Evolutionary conservation across 768 basidiomycete species (phyloP), one percentile per base, ranked within the genome.

Genomic region (Leccinum fibrillosum): DNA sequence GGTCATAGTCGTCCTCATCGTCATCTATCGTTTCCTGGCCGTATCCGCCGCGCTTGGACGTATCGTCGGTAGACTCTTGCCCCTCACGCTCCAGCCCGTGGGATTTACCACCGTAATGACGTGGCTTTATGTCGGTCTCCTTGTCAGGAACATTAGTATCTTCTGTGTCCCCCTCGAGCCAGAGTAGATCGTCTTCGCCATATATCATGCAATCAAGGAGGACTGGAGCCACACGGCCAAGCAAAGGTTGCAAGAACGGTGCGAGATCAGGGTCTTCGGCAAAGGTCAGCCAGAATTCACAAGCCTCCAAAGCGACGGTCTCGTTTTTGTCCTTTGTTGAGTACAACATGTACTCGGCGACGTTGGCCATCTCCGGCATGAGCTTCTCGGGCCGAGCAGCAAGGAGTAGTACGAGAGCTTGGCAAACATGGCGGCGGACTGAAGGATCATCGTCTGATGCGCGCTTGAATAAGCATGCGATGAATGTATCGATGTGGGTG

Each of bases 271-370:
- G 86, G 64, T 98, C 94, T 72, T 99, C 97, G 15, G 97, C 95
- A 69, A 99, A 98, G 1, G 95, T 97, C 60, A 99, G 80, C 97
- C 97, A 99, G 74, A 99, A 99, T 80, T 99, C 97, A 81, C 95
- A 97, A 23, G 97, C 97, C 76, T 99, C 97, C 51, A 99, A 80
- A 2, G 96, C 94, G 54, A 94, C 96, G 61, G 88, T 89, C 75
- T 98, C 95, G 72, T 98, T 94, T 76, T 91, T 90, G 79, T 98
- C 95, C 75, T 95, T 94, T 13, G 94, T 98, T 26, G 94, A 96
- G 76, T 94, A 98, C 39, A 98, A 82, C 93, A 99, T 98, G 74
- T 97, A 99, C 72, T 97, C 94, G 26, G 96, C 94, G 44, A 99
- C 97, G 64, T 93, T 94, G 23, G 78, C 72, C 83, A 99, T 92